These are phyloP conservation scores for Candida patagonica DNA, from an alignment of 805 yeast genomes.

Conservation along the genomic window DNA sequence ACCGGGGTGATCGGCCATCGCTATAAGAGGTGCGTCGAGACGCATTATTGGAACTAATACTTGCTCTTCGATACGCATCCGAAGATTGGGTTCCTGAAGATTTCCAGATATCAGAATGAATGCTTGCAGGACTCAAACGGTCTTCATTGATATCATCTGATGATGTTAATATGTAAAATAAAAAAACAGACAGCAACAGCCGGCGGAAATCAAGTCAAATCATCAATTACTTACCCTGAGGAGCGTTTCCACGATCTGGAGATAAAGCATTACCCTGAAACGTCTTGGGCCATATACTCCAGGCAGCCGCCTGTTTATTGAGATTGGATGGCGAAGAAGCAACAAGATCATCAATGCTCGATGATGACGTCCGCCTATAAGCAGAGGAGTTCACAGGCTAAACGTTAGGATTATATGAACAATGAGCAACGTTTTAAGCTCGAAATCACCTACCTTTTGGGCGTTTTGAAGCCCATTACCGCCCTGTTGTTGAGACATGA, in stretches of 20 bases:
- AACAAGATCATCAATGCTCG: slow-evolving; percentile 5
- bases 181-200: no score
- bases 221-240: not conserved
- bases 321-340: not conserved
- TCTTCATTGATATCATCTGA: not conserved
- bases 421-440: not conserved
- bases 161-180: no score
- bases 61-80: not conserved
- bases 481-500: not conserved
- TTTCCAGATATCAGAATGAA: slow-evolving; percentile 5
- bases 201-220: no score
- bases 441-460: not conserved
- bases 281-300: not conserved
- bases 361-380: slow-evolving; percentile 2
- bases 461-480: not conserved
- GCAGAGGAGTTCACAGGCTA: no score
- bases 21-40: not conserved
- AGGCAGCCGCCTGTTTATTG: not conserved
- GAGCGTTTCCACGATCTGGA: not conserved
- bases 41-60: not conserved
- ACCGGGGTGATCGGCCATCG: not conserved
- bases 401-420: not conserved
- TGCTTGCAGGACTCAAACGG: not conserved
- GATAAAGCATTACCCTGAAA: not conserved
- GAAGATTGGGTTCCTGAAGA: not conserved